These are phyloP conservation scores for Austroboletus sp. DNA, from an alignment of 1,284 basidiomycete genomes.

Conservation along the genomic window DNA sequence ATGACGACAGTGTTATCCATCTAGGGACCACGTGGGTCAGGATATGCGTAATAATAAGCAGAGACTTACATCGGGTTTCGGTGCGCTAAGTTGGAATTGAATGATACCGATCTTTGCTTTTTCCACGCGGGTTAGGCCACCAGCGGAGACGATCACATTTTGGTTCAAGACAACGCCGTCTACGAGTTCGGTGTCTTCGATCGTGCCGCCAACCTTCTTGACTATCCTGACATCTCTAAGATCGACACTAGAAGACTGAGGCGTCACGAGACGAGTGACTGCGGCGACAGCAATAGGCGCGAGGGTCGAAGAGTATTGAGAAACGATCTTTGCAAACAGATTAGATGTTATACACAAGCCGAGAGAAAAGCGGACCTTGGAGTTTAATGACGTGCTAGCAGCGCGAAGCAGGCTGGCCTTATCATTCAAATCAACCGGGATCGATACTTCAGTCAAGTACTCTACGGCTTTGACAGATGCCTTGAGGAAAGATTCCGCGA, in stretches of 20 bases:
- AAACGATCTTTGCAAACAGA: conserved; percentile 71
- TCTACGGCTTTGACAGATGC: conserved; percentile 92
- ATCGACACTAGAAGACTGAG: conserved; percentile 89
- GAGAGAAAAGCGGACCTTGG: conserved; percentile 58
- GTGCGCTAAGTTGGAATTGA: conserved; percentile 96
- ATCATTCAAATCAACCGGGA: conserved; percentile 89
- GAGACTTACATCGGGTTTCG: conserved; percentile 87
- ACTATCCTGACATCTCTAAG: conserved; percentile 93
- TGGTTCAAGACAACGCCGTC: conserved; percentile 96
- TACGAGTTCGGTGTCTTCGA: conserved; percentile 96
- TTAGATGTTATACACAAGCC: conserved; percentile 6
- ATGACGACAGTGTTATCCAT: conserved; percentile 99
- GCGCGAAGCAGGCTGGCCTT: conserved; percentile 82
- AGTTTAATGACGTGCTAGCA: conserved; percentile 93
- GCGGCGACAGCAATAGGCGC: conserved; percentile 96
- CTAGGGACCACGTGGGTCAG: conserved; percentile 36
- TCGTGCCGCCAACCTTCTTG: conserved; percentile 98
- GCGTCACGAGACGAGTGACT: conserved; percentile 83
- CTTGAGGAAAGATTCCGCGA: conserved; percentile 92
- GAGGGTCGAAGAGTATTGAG: conserved; percentile 95
- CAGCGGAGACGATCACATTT: conserved; percentile 83
- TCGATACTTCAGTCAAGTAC: conserved; percentile 88
- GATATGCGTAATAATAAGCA: not conserved
- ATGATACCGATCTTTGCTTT: conserved; percentile 98
- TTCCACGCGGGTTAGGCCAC: conserved; percentile 92